Percentiles rank a stretch among this genome's conserved stretches.
phyloP scores from a whole-genome alignment of 176 grass and related monocot genomes.

The Coix lacrymajobi region DNA sequence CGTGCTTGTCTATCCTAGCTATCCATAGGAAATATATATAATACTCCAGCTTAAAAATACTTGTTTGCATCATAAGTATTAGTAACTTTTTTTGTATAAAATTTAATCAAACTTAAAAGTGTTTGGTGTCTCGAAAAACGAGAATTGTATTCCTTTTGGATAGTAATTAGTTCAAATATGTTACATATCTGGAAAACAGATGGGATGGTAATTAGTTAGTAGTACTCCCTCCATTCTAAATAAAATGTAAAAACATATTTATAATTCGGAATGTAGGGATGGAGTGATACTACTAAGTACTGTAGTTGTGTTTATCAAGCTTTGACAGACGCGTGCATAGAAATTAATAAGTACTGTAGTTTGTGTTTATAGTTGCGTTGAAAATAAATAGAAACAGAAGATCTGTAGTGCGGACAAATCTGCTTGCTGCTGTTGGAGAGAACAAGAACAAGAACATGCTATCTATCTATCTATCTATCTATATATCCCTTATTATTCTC shows the following conservation, averaged over 20 bases:
- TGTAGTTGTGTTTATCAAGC: background rate
- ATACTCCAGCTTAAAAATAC: too few relatives aligned
- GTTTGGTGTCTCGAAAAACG: background rate
- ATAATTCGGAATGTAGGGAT: background rate
- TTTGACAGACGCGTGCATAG: too few relatives aligned
- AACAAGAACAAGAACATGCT: background rate
- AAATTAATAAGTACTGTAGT: background rate
- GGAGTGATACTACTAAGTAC: background rate
- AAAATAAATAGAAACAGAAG: background rate
- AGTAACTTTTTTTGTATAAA: too few relatives aligned
- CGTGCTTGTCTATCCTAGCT: too few relatives aligned
- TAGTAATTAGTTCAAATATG: background rate
- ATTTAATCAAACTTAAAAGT: background rate
- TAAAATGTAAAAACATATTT: background rate
- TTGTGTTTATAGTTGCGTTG: background rate
- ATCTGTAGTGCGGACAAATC: background rate
- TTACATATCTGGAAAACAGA: background rate
- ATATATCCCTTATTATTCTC: background rate
- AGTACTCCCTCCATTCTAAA: too few relatives aligned
- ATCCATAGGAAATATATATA: too few relatives aligned
- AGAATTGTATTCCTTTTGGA: background rate
- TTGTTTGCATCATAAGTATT: too few relatives aligned
- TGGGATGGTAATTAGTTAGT: background rate
- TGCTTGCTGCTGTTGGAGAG: background rate
- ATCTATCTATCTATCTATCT: background rate